Conservation (phyloP, 805 yeast genomes). For the Ogataea methanolica region DNA sequence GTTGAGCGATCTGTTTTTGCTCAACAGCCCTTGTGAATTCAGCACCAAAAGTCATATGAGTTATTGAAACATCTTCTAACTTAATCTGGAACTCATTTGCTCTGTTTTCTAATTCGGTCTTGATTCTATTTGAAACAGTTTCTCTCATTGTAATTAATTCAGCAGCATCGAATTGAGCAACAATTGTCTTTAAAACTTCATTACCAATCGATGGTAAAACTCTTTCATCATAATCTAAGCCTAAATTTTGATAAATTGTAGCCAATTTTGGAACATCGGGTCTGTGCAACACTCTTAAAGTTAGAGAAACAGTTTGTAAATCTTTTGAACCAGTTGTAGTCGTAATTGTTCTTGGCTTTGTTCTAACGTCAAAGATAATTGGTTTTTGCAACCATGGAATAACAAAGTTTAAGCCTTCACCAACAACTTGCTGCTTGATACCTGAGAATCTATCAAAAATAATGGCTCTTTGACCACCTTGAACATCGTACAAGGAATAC, state of each 20-base stretch:
- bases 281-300: constrained; percentile 88
- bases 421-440: constrained; percentile 81
- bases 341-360: constrained; percentile 90
- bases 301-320: constrained; percentile 90
- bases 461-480: constrained; percentile 95
- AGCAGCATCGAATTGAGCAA: constrained; percentile 98
- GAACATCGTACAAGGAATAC: constrained; percentile 86
- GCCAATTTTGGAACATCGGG: constrained; percentile 87
- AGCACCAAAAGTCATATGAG: constrained; percentile 94
- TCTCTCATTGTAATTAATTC: constrained; percentile 97
- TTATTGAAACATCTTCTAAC: constrained; percentile 94
- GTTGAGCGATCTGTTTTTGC: constrained; percentile 98
- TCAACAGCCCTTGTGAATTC: constrained; percentile 98
- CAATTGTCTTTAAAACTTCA: constrained; percentile 93
- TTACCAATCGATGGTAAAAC: constrained; percentile 95
- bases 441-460: constrained; percentile 90
- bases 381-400: constrained; percentile 96
- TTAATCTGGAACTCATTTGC: constrained; percentile 86
- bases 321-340: constrained; percentile 97
- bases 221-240: constrained; percentile 93
- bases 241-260: constrained; percentile 81
- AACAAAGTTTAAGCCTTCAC: constrained; percentile 95
- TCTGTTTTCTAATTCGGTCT: constrained; percentile 77
- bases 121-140: constrained; percentile 82
- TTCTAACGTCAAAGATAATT: constrained; percentile 84